phyloP scores from a whole-genome alignment of 441 rosid species.

The Kokia cookei region DNA sequence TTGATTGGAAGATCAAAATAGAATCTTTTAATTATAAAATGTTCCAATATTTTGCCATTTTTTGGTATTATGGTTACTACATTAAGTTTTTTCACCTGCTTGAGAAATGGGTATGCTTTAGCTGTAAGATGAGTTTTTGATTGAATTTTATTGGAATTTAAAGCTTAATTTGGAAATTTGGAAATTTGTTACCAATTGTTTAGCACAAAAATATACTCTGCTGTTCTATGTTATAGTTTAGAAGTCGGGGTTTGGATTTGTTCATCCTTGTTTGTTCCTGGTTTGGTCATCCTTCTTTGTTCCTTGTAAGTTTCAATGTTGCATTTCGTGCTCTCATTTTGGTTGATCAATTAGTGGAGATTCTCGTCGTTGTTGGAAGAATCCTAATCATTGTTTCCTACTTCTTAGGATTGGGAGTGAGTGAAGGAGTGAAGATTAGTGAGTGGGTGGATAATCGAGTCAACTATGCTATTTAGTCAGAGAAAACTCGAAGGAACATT shows the following conservation, averaged over 20 bases:
- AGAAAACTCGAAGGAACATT: too few species aligned
- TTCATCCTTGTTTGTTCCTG: not conserved
- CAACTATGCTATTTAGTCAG: too few species aligned
- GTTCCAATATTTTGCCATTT: not conserved
- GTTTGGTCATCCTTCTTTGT: not conserved
- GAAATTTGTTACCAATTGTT: not conserved
- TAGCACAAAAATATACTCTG: not conserved
- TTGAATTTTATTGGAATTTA: not conserved
- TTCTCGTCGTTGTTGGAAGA: too few species aligned
- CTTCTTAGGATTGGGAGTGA: too few species aligned
- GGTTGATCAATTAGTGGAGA: too few species aligned
- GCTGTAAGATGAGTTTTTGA: not conserved
- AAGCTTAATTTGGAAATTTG: not conserved
- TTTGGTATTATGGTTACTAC: not conserved
- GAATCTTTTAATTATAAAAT: not conserved
- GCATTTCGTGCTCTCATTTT: too few species aligned
- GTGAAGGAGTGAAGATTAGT: too few species aligned
- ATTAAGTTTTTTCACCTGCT: not conserved
- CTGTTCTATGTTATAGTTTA: not conserved
- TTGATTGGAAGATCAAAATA: not conserved
- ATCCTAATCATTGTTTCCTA: too few species aligned
- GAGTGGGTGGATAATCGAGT: too few species aligned
- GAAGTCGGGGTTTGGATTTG: not conserved
- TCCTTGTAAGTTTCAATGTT: not conserved
- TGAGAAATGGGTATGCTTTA: too few species aligned